A percentile compares a stretch with the other conserved stretches of the same genome.
phyloP scores from a whole-genome alignment of 495 filamentous ascomycete species.

The Recurvomyces mirabilis region DNA sequence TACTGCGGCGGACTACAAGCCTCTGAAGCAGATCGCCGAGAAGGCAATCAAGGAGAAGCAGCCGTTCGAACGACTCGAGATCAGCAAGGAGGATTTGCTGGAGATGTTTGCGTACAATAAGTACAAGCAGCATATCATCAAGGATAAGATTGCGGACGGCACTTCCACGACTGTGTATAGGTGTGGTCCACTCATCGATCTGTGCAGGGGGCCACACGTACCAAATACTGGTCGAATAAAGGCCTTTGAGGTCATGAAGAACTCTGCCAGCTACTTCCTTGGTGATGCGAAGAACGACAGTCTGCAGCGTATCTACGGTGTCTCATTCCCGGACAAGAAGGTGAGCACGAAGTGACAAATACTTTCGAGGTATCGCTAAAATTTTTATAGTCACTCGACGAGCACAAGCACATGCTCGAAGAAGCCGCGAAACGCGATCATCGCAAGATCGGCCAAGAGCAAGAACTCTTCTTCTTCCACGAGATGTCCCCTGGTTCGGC shows the following conservation, averaged over 20 bases:
- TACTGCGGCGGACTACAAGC: slow-evolving; percentile 60
- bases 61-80: slow-evolving; percentile 76
- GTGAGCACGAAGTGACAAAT: slow-evolving; percentile 12
- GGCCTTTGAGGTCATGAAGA: slow-evolving; percentile 87
- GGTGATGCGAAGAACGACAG: slow-evolving; percentile 88
- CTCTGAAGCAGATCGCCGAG: slow-evolving; percentile 61
- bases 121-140: slow-evolving; percentile 93
- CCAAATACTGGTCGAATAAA: slow-evolving; percentile 87
- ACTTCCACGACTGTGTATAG: slow-evolving; percentile 89
- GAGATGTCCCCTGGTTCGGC: slow-evolving; percentile 83
- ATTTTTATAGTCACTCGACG: slow-evolving; percentile 48
- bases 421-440: slow-evolving; percentile 96
- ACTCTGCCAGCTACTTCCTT: slow-evolving; percentile 93
- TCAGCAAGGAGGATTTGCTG: slow-evolving; percentile 78
- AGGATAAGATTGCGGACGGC: slow-evolving; percentile 78
- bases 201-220: slow-evolving; percentile 76
- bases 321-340: slow-evolving; percentile 96
- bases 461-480: slow-evolving; percentile 95
- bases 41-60: slow-evolving; percentile 93
- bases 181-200: slow-evolving; percentile 67
- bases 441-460: slow-evolving; percentile 77
- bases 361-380: slow-evolving; percentile 2
- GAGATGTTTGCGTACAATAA: slow-evolving; percentile 97
- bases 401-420: slow-evolving; percentile 85
- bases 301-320: slow-evolving; percentile 87